Evolutionary conservation across 1,284 basidiomycete genomes (phyloP), one percentile per base, ranked within the genome.

Genomic region (Anthracocystis walkeri): DNA sequence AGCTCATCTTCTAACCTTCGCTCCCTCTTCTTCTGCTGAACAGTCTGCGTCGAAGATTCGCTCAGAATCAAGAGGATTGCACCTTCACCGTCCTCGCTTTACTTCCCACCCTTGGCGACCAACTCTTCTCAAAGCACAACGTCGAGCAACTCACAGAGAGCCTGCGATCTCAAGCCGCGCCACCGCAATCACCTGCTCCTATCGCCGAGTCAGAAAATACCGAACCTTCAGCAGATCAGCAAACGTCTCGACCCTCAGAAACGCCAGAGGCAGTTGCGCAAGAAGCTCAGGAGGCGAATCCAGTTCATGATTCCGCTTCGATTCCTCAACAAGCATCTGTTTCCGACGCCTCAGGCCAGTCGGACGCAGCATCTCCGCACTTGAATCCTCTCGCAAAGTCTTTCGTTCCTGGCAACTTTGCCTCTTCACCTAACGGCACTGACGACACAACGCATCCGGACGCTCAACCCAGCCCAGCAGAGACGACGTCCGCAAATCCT

Each of bases 71-170:
- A 77, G 90, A 94, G 70, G 92, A 95, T 83, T 89, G 90, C 50
- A 90, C 90, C 12, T 96, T 91, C 82, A 95, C 92, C 1, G 88
- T 93, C 42, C 90, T 93, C 83, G 91, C 92, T 0, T 89, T 94
- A 35, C 86, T 95, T 10, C 92, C 93, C 0, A 91, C 92, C 0
- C 88, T 96, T 11, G 89, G 90, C 1, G 87, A 90, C 18, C 90
- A 92, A 75, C 88, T 96, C 14, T 86, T 93, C 18, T 86, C 88
- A 29, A 90, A 90, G 50, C 92, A 95, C 90, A 90, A 96, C 79
- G 92, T 96, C 21, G 94, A 96, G 78, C 87, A 87, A 1, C 87
- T 94, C 14, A 94, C 92, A 0, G 86, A 88, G 25, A 91, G 93
- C 79, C 88, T 95, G 11, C 90, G 71, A 16, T 58, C 66, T 8